These are phyloP conservation scores for Phytomonas francai DNA, from an alignment of 208 protist species.

Conservation along the genomic window DNA sequence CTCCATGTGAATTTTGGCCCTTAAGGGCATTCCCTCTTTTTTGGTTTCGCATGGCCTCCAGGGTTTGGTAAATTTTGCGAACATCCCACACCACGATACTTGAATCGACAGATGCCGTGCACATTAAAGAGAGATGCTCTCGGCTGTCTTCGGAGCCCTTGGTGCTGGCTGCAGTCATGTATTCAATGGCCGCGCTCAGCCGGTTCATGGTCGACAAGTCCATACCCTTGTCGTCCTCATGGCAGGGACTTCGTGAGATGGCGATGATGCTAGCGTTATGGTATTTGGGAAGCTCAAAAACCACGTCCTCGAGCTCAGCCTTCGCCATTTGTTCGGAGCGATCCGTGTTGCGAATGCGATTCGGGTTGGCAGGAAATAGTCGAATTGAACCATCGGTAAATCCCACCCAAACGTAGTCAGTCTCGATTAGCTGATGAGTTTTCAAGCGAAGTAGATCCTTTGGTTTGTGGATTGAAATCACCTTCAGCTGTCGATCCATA, in stretches of 20 bases:
- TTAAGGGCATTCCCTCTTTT: not conserved
- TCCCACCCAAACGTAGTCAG: slow-evolving; percentile 87
- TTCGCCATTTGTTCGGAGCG: slow-evolving; percentile 37
- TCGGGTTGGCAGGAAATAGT: slow-evolving; percentile 50
- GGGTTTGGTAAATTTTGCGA: slow-evolving; percentile 59
- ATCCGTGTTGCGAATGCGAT: slow-evolving; percentile 38
- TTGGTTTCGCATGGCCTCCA: slow-evolving; percentile 41
- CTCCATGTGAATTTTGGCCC: not conserved
- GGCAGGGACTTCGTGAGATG: slow-evolving; percentile 69
- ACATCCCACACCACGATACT: slow-evolving; percentile 81
- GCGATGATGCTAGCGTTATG: slow-evolving; percentile 59
- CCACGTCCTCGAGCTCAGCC: slow-evolving; percentile 49
- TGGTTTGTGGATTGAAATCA: slow-evolving; percentile 52
- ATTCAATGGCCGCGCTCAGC: slow-evolving; percentile 23
- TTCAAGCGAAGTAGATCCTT: slow-evolving; percentile 56
- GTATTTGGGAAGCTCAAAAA: slow-evolving; percentile 83
- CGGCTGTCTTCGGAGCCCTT: slow-evolving; percentile 16
- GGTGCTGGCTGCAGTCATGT: slow-evolving; percentile 13
- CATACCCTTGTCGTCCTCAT: slow-evolving; percentile 13
- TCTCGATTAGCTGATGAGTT: slow-evolving; percentile 45
- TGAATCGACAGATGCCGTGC: slow-evolving; percentile 75
- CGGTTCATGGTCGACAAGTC: not conserved
- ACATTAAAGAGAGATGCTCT: slow-evolving; percentile 76
- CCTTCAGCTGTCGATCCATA: slow-evolving; percentile 52
- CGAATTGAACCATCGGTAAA: slow-evolving; percentile 79